Base-by-base conservation (phyloP, 2,329 filamentous ascomycete species). In the Huntiella omanensis region DNA sequence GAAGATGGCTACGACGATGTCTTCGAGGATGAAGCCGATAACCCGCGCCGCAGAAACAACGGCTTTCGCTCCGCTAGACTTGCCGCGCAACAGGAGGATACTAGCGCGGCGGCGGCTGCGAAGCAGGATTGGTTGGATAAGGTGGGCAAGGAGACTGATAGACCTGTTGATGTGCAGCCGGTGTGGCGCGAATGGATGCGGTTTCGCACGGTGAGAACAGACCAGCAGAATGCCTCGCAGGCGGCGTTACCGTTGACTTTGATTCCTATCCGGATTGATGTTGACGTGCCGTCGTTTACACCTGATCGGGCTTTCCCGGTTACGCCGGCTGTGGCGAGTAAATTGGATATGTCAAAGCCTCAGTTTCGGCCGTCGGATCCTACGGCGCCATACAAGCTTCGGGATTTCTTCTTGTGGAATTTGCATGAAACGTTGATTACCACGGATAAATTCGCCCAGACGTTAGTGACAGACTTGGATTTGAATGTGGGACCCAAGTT, bases 111-210 rank as follows among this genome's bases (percentile, higher is more conserved):
- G 12, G 37, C 37, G 7, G 16, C 70, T 49, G 69, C 75, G 50
- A 72, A 75, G 56, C 68, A 70, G 48, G 77, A 83, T 43, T 66
- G 79, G 46, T 67, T 73, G 41, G 83, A 87, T 53, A 84, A 83
- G 60, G 68, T 88, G 51, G 85, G 84, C 53, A 92, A 91, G 63
- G 86, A 95, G 57, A 75, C 85, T 22, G 67, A 66, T 52, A 68
- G 69, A 54, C 88, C 88, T 0, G 81, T 95, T 12, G 75, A 88
- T 16, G 69, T 93, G 13, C 87, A 94, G 61, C 83, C 84, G 50
- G 83, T 95, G 55, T 95, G 85, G 77, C 75, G 88, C 57, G 87
- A 95, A 54, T 96, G 88, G 87, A 93, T 95, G 75, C 86, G 88
- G 62, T 66, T 73, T 51, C 68, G 67, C 40, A 59, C 62, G 11